phyloP scores from a whole-genome alignment of 1,139 yeast species.

The Debaryomycetaceae sp. region DNA sequence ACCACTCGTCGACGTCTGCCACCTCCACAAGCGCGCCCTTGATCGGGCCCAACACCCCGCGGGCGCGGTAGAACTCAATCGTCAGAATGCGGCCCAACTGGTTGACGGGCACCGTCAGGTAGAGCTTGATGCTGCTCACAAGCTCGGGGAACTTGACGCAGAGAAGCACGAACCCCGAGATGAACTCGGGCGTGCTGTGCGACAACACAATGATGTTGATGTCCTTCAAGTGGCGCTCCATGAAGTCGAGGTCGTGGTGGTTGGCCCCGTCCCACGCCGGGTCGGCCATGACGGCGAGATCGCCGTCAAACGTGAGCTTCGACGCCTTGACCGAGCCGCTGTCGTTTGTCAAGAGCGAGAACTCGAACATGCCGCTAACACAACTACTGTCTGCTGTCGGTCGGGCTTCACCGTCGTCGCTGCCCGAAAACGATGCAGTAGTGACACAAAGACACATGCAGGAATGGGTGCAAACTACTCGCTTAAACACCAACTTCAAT shows the following conservation, averaged over 20 bases:
- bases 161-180: conserved; percentile 76
- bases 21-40: conserved; percentile 57
- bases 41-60: conserved; percentile 75
- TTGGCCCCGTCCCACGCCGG: conserved; percentile 66
- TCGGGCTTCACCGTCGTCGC: no score
- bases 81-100: conserved; percentile 85
- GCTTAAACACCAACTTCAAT: no score
- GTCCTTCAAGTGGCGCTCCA: conserved; percentile 42
- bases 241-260: conserved; percentile 35
- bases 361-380: conserved; percentile 32
- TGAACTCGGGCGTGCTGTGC: conserved; percentile 76
- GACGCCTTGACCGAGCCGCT: conserved; percentile 38
- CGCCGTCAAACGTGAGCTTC: conserved; percentile 40
- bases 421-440: no score
- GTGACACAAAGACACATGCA: background rate
- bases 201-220: conserved; percentile 73
- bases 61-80: conserved; percentile 70
- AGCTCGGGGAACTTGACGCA: conserved; percentile 57
- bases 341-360: conserved; percentile 27
- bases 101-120: conserved; percentile 82
- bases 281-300: conserved; percentile 56
- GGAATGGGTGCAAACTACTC: conserved; percentile 1
- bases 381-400: no score
- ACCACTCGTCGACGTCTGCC: conserved; percentile 74
- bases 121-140: conserved; percentile 67